Evolutionary conservation across 1,284 basidiomycete genomes (phyloP).

Genomic region (Sphagnurus paluster): DNA sequence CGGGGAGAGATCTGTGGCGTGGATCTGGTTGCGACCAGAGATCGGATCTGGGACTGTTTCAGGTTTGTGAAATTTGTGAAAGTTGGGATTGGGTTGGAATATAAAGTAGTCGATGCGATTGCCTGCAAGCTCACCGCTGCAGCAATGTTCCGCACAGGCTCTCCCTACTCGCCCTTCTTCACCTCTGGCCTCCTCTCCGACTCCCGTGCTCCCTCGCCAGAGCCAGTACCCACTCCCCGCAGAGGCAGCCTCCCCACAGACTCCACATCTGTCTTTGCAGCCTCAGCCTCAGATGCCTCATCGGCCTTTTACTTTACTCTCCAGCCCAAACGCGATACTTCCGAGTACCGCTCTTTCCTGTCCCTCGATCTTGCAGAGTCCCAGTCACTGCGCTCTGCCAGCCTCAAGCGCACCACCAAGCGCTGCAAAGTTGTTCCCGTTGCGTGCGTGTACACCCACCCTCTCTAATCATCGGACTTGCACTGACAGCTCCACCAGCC

Average conservation of each 20-base stretch:
- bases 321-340: constrained; percentile 39
- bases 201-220: constrained; percentile 31
- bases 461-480: too few species aligned
- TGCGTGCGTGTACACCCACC: too few species aligned
- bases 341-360: constrained; percentile 52
- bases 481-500: constrained; percentile 21
- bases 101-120: too few species aligned
- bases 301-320: constrained; percentile 54
- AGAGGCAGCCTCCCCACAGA: constrained; percentile 47
- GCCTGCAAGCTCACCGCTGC: not conserved
- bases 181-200: constrained; percentile 55
- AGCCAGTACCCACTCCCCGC: constrained; percentile 30
- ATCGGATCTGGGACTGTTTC: constrained; percentile 8
- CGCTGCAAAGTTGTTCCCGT: too few species aligned
- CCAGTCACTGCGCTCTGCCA: constrained; percentile 43
- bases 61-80: not conserved
- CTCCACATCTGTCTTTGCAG: constrained; percentile 26
- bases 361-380: constrained; percentile 63
- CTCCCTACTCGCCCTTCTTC: constrained; percentile 60
- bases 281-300: constrained; percentile 26
- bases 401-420: constrained; percentile 41
- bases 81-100: too few species aligned
- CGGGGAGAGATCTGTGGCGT: too few species aligned
- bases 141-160: constrained; percentile 33
- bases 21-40: too few species aligned